These are phyloP conservation scores for Dinochytrium kinnereticum DNA, from an alignment of 371 early-diverging fungal genomes.

Conservation along the genomic window DNA sequence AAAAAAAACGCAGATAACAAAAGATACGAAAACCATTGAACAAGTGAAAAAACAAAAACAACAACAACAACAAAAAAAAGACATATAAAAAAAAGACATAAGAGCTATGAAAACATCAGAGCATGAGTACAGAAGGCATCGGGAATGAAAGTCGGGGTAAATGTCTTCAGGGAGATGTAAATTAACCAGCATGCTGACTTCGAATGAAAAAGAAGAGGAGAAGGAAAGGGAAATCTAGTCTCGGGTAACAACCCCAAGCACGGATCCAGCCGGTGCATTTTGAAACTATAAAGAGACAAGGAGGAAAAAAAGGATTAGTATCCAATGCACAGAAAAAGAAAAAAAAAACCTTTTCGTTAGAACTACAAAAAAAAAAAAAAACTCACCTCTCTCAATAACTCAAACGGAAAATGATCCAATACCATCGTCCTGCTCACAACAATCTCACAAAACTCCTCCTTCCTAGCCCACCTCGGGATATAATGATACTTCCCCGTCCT, in stretches of 20 bases:
- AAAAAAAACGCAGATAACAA: background rate
- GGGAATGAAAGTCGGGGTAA: too few relatives aligned
- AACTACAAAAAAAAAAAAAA: slow-evolving; percentile 16
- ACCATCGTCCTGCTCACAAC: slow-evolving; percentile 45
- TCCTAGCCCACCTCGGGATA: slow-evolving; percentile 42
- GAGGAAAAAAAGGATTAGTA: slow-evolving; percentile 10
- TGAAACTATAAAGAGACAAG: slow-evolving; percentile 18
- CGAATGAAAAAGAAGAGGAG: too few relatives aligned
- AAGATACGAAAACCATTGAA: background rate
- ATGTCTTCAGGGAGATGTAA: too few relatives aligned
- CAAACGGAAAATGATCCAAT: slow-evolving; percentile 42
- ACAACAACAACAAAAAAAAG: background rate
- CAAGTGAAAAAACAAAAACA: too few relatives aligned
- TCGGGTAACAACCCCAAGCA: slow-evolving; percentile 33
- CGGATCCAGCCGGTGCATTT: slow-evolving; percentile 34
- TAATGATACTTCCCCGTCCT: slow-evolving; percentile 43
- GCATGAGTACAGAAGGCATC: too few relatives aligned
- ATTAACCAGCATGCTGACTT: too few relatives aligned
- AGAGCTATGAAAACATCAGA: background rate
- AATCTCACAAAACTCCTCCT: slow-evolving; percentile 45
- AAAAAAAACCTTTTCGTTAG: too few relatives aligned
- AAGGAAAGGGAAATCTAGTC: slow-evolving; percentile 16
- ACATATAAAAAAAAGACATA: background rate
- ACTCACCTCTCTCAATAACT: slow-evolving; percentile 35
- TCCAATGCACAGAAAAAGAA: too few relatives aligned